phyloP scores from a whole-genome alignment of 2,329 filamentous ascomycete species.

The Botrytis sinoallii region DNA sequence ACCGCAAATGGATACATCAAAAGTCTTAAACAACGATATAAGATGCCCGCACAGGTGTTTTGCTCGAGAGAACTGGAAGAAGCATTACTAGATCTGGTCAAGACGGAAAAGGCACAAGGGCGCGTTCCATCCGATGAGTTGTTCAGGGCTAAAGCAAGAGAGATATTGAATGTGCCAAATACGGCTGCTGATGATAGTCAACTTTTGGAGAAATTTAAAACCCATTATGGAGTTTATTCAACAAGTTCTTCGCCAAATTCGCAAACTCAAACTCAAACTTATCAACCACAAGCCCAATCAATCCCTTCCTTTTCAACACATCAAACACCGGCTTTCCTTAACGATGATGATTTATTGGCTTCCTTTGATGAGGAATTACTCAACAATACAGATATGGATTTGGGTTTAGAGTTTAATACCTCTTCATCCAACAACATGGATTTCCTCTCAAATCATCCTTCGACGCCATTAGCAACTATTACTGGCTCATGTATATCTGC shows the following conservation, averaged over 20 bases:
- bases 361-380: conserved; percentile 26
- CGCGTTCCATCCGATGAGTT: conserved; percentile 48
- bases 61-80: conserved; percentile 57
- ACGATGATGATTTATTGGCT: conserved; percentile 28
- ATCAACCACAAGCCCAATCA: conserved; percentile 11
- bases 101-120: conserved; percentile 41
- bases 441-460: neutral
- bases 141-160: conserved; percentile 47
- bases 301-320: neutral
- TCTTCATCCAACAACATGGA: neutral
- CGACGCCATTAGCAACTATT: neutral
- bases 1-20: conserved; percentile 50
- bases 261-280: neutral
- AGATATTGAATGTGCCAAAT: conserved; percentile 45
- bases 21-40: conserved; percentile 43
- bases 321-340: conserved; percentile 17
- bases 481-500: neutral
- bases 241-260: neutral
- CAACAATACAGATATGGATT: neutral
- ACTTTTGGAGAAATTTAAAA: conserved; percentile 50
- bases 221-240: neutral
- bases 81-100: conserved; percentile 51
- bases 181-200: conserved; percentile 55
- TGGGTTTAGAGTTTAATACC: neutral
- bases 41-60: conserved; percentile 51